Evolutionary conservation across 768 basidiomycete species (phyloP), one percentile per base, ranked within the genome.

Genomic region (Fistulinella prunicolor): DNA sequence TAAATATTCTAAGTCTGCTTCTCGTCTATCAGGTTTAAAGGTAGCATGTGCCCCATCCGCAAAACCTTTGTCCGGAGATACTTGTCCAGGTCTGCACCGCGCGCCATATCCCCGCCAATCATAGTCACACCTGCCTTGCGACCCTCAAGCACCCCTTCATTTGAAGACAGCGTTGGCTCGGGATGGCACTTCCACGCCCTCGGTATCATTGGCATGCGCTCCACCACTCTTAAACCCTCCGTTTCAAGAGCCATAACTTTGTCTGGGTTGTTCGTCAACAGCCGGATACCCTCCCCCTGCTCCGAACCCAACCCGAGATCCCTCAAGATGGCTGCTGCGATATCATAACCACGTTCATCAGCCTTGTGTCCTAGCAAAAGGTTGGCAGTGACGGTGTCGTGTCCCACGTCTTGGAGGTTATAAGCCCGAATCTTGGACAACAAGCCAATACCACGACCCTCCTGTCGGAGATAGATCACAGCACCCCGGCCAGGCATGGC

Each of bases 361-460:
- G 96, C 94, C 50, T 83, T 78, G 67, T 96, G 90, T 2, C 96
- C 96, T 24, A 99, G 83, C 78, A 96, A 80, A 32, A 98, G 72
- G 67, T 99, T 99, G 22, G 96, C 96, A 5, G 89, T 85, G 57
- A 99, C 96, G n/a, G 96, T 99, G 70, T 98, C 96, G 63, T 97
- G 91, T 0, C 96, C 96, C 42, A 99, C 73, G 66, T 99, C 96
- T 66, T 98, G 96, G 17, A 98, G 75, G 64, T 99, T 99, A 72
- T 99, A 99, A 13, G 96, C 96, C 28, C 89, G 81, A 49, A 99
- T 89, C 70, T 99, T 99, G 42, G 93, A 94, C 30, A 97, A 71
- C 3, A 99, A 74, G 0, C 96, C 96, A 58, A 99, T 99, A 12
- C 96, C 96, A 17, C 96, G 85, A 26, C 96, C 96, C 66, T 99